Percentiles rank a stretch among this genome's conserved stretches.
Conservation (phyloP, 768 basidiomycete species). For the Strobilomyces confusus region DNA sequence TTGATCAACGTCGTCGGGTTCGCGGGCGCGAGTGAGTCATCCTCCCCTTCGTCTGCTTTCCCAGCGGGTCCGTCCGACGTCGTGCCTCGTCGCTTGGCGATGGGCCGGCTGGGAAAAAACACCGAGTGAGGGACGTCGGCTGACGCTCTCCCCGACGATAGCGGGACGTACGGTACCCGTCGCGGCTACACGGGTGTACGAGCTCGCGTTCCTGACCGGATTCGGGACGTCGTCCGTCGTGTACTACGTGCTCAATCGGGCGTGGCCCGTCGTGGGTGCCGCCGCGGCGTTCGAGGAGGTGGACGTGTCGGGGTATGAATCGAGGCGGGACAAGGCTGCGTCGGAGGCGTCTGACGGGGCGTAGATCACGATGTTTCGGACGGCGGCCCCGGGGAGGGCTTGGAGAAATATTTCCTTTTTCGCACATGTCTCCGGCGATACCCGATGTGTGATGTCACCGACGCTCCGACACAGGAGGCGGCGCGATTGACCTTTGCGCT, state of each 20-base stretch:
- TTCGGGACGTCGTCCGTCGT: conserved; percentile 64
- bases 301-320: conserved; percentile 41
- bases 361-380: no score
- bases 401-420: conserved; percentile 8
- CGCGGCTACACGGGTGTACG: conserved; percentile 68
- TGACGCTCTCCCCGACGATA: conserved; percentile 19
- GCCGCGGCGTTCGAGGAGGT: conserved; percentile 49
- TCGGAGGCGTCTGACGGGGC: not conserved
- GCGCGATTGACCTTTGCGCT: no score
- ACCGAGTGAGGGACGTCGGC: no score
- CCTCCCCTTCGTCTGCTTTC: not conserved
- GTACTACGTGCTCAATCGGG: conserved; percentile 56
- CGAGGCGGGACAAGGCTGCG: not conserved
- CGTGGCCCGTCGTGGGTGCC: conserved; percentile 57
- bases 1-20: conserved; percentile 82
- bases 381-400: no score
- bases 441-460: conserved; percentile 27
- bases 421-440: conserved; percentile 18
- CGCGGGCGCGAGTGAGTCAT: conserved; percentile 59
- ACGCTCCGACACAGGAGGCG: not conserved
- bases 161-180: conserved; percentile 60
- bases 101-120: not conserved
- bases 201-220: conserved; percentile 83
- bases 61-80: no score
- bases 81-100: not conserved